Evolutionary conservation across 2,329 filamentous ascomycete genomes (phyloP).

Genomic region (Immersiporthe knoxdaviesiana): DNA sequence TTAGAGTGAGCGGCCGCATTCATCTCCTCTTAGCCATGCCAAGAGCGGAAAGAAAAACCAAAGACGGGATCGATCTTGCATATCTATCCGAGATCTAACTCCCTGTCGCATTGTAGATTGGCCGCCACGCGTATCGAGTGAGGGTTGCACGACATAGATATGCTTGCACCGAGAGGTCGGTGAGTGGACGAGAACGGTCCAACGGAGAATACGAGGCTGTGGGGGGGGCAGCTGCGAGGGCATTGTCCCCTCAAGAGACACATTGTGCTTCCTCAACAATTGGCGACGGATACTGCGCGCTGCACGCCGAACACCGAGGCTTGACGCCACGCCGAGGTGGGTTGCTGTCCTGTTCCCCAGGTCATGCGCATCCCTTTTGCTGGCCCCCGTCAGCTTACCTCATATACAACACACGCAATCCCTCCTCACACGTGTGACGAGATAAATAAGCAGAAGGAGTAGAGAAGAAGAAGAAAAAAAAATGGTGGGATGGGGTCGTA

Average conservation of each 20-base stretch:
- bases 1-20: not conserved
- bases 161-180: not conserved
- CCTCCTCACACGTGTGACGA: not conserved
- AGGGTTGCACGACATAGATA: not conserved
- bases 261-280: not conserved
- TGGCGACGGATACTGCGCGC: not conserved
- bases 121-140: not conserved
- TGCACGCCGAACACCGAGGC: not conserved
- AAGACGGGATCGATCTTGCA: constrained; percentile 17
- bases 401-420: not conserved
- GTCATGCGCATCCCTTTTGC: not conserved
- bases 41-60: not conserved
- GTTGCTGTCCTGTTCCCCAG: not conserved
- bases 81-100: not conserved
- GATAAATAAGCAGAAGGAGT: not conserved
- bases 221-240: not conserved
- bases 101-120: not conserved
- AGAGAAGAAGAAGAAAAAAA: not conserved
- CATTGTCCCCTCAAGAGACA: not conserved
- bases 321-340: not conserved
- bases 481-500: not conserved
- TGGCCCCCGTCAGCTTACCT: not conserved
- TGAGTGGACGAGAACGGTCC: not conserved
- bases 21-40: not conserved
- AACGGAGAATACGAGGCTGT: not conserved